Percentiles rank a stretch among this genome's conserved stretches.
phyloP scores from a whole-genome alignment of 2,329 filamentous ascomycete genomes.

The Huntiella moniliformis region DNA sequence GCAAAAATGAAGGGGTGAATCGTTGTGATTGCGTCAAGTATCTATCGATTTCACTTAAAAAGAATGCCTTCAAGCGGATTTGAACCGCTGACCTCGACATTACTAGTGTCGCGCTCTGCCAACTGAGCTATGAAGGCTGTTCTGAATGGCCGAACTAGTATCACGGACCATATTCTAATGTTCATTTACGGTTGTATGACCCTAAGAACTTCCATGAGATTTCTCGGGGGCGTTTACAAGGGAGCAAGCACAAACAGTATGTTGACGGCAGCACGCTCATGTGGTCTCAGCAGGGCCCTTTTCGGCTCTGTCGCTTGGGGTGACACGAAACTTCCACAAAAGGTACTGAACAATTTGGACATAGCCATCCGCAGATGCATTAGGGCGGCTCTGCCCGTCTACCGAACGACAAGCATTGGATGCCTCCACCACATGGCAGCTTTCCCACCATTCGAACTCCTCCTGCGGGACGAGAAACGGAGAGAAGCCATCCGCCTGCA shows the following conservation, averaged over 20 bases:
- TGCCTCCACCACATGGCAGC: no score
- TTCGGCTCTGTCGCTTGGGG: not conserved
- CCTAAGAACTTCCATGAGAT: no score
- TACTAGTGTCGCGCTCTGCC: constrained; percentile 12
- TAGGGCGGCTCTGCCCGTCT: no score
- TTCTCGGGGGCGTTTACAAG: no score
- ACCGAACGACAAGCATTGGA: no score
- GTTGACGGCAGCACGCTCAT: not conserved
- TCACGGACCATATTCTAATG: not conserved
- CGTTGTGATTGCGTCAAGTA: not conserved
- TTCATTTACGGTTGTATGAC: not conserved
- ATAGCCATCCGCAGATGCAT: no score
- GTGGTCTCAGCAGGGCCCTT: not conserved
- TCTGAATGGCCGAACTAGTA: not conserved
- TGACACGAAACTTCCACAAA: no score
- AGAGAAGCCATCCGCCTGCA: no score
- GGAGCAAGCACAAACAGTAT: not conserved
- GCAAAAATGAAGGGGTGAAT: not conserved
- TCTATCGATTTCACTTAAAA: not conserved
- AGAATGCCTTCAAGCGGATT: constrained; percentile 11
- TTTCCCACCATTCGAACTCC: no score
- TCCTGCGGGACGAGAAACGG: no score
- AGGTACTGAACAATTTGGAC: no score
- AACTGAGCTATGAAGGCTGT: constrained; percentile 12
- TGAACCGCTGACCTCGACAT: constrained; percentile 13